These are phyloP conservation scores for Phytophthora citricola DNA, from an alignment of 352 stramenopile species.

Conservation along the genomic window DNA sequence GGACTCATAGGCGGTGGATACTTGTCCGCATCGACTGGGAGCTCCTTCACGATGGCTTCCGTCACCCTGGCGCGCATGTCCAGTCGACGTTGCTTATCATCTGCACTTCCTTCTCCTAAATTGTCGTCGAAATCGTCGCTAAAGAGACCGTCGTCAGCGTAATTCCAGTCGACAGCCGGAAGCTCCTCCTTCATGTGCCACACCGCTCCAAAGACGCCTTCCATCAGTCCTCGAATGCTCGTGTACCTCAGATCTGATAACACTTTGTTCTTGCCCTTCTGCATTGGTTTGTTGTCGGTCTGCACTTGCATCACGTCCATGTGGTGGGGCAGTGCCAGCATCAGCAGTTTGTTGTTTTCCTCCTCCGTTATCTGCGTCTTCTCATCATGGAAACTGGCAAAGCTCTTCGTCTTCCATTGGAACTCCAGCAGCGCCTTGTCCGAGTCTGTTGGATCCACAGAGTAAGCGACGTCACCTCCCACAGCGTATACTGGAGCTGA, in stretches of 20 bases:
- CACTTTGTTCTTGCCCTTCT: slow-evolving; percentile 43
- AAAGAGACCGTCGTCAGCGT: slow-evolving; percentile 62
- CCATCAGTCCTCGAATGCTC: slow-evolving; percentile 79
- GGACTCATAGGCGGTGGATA: slow-evolving; percentile 50
- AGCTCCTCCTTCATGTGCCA: slow-evolving; percentile 77
- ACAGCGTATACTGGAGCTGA: slow-evolving; percentile 63
- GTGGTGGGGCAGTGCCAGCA: slow-evolving; percentile 82
- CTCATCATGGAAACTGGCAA: slow-evolving; percentile 35
- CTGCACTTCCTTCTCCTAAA: neutral
- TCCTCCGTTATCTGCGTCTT: slow-evolving; percentile 9
- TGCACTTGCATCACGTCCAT: slow-evolving; percentile 55
- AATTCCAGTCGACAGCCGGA: slow-evolving; percentile 69
- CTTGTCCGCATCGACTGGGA: slow-evolving; percentile 60
- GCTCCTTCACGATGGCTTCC: slow-evolving; percentile 47
- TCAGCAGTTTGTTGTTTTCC: slow-evolving; percentile 61
- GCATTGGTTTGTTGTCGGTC: neutral
- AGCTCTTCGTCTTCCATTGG: slow-evolving; percentile 66
- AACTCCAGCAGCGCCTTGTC: slow-evolving; percentile 55
- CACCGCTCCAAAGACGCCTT: slow-evolving; percentile 59
- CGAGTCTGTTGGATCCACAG: slow-evolving; percentile 42
- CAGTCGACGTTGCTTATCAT: slow-evolving; percentile 37
- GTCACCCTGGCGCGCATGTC: slow-evolving; percentile 42
- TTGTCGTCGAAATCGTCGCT: slow-evolving; percentile 37
- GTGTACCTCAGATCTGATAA: slow-evolving; percentile 63
- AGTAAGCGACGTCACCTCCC: slow-evolving; percentile 60